A percentile compares a stretch with the other conserved stretches of the same genome.
Evolutionary conservation across 805 yeast genomes (phyloP).

Genomic region (Kluyveromyces starmeri): DNA sequence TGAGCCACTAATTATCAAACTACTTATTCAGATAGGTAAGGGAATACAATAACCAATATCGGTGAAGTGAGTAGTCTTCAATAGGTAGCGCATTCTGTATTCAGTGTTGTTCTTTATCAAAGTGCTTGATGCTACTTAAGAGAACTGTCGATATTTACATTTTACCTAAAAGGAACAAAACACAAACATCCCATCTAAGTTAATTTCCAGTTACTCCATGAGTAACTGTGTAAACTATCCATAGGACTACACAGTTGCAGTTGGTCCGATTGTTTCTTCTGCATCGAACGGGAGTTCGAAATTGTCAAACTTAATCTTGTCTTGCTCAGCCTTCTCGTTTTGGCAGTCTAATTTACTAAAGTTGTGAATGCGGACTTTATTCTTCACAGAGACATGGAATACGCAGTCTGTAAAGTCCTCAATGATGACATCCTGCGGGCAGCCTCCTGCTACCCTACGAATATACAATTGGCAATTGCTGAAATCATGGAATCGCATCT

Average conservation of each 20-base stretch:
- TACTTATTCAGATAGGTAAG: too few relatives aligned
- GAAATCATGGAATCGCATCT: slow-evolving; percentile 20
- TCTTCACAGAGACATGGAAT: slow-evolving; percentile 14
- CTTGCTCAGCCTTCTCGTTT: neutral
- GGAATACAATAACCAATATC: too few relatives aligned
- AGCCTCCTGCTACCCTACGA: neutral
- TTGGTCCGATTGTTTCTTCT: too few relatives aligned
- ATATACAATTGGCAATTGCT: slow-evolving; percentile 17
- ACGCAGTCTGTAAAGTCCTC: slow-evolving; percentile 19
- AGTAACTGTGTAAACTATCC: too few relatives aligned
- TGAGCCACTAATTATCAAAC: too few relatives aligned
- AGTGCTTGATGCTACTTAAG: too few relatives aligned
- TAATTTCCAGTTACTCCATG: too few relatives aligned
- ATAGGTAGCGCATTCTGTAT: too few relatives aligned
- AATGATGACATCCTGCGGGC: slow-evolving; percentile 18
- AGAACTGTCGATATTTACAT: slow-evolving; percentile 9
- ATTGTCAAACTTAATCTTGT: too few relatives aligned
- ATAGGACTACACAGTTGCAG: too few relatives aligned
- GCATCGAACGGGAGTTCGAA: neutral
- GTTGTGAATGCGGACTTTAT: slow-evolving; percentile 15
- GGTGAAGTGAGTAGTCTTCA: too few relatives aligned
- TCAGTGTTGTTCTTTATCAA: too few relatives aligned
- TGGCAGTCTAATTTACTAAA: slow-evolving; percentile 14
- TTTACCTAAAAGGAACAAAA: slow-evolving; percentile 5
- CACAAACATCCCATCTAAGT: neutral